Base-by-base conservation (phyloP, 495 filamentous ascomycete species). In the Penicillium nucicola region DNA sequence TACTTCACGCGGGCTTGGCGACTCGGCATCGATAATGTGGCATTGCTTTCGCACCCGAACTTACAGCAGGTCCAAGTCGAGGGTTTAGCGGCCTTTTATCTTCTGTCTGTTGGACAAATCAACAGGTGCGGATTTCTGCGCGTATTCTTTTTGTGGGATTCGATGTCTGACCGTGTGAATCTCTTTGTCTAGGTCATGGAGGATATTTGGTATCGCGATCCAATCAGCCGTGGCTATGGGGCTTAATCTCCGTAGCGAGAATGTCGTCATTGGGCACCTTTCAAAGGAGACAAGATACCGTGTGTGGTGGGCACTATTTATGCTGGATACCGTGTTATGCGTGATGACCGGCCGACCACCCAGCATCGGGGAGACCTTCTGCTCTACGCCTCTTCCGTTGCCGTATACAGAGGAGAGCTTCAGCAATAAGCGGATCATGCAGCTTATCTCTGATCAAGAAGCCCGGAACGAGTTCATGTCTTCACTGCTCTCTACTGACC, bases 311-410 rank as follows among this genome's bases (percentile, higher is more conserved):
- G 76, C 82, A 4, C 44, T 87, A 2, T 83, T 81, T 47, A 71
- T 71, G n/a, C 60, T 86, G 19, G 84, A 86, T 47, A 74, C 76
- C 18, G 55, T 70, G 14, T 69, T 86, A 11, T 77, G 72, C 53
- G 72, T 77, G 36, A 82, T 84, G 64, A 85, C 80, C 22, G 84
- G 84, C 1, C 77, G 84, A 14, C 79, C 82, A 3, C 76, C 72
- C 17, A 77, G 69, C 50, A 77, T 79, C 34, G 68, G 66, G 13
- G 70, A 78, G 34, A 67, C 62, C 25, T 75, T 80, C 58, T 83
- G 77, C 57, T 79, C 79, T 23, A 77, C 77, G 0, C 80, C 84
- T 69, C 81, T 50, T 44, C 66, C 63, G 4, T 42, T 78, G 8
- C 78, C 82, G n/a, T 68, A n/a, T 82, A 30, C 58, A 68, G 81